Base-by-base conservation (phyloP, 352 stramenopile genomes). In the Phytophthora pinifolia region DNA sequence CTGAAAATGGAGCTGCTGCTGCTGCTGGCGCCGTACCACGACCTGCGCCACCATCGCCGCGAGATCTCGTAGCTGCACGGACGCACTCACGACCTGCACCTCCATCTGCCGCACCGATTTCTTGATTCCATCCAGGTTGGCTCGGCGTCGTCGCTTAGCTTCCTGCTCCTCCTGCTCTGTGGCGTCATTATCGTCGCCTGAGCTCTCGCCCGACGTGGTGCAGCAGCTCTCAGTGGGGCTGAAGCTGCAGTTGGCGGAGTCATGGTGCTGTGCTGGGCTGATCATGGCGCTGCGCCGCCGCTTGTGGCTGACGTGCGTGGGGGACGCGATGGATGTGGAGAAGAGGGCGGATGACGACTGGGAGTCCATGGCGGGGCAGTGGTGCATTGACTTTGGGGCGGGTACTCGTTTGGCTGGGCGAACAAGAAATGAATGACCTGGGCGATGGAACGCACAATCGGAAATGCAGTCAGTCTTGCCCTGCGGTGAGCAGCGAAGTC, bases 41-140 rank as follows among this genome's bases (percentile, higher is more conserved):
- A 74, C 65, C 22, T 67, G 54, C 17, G 59, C 46, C 48, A 88
- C 62, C 18, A 88, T 62, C 20, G 65, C 62, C 20, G 70, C 65
- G 17, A 88, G 63, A 14, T 82, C 77, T 20, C 46, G 64, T 38
- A 88, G 57, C 39, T 74, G 71, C 14, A 65, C 54, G 2, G 72
- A 64, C n/a, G 74, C 72, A 22, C 67, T 57, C 9, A 68, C 55
- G 14, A 88, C 74, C 38, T 85, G 66, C 31, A 46, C 63, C 35
- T 83, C 65, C 41, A 87, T 67, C 17, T 29, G 53, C 14, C 54
- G 57, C 7, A 87, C 59, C 22, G 79, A 77, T 4, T 66, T 56
- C 34, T 67, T 72, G 25, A 82, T 47, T 1, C 35, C 62, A 25
- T 60, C 46, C n/a, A 63, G 49, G 27, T 79, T 54, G 12, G 48